Base-by-base conservation (phyloP, 1,139 yeast genomes). In the Hyphopichia khmerensis region DNA sequence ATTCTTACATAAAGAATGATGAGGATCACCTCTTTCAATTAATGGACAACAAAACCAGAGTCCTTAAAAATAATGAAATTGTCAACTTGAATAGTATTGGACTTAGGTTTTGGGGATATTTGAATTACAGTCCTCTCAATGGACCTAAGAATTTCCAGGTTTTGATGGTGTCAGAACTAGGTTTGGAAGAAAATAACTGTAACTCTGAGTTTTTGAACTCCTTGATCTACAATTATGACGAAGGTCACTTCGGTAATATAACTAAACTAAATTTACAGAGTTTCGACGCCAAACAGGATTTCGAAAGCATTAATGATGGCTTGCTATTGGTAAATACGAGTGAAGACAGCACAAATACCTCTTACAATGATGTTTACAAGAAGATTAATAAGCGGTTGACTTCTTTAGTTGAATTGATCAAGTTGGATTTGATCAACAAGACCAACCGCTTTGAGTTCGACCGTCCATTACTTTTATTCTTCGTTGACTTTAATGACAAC, bases 61-160 rank as follows among this genome's bases (percentile, higher is more conserved):
- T 69, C 1, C 36, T 57, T 33, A 73, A 72, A 43, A 55, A 62
- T 36, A 55, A 63, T 14, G 53, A 48, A 15, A 57, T 65, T 16
- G 51, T 73, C 16, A 72, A 72, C 46, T 56, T 73, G 43, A 68
- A 70, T 46, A 59, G 63, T 4, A 48, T 64, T 2, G 71, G 72
- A 4, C 49, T 79, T 6, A 59, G 67, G 15, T 73, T 78, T 47
- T 82, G 88, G 88, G 75, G 72, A 41, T 61, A 73, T 46, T 58
- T 85, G 49, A 77, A 78, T 45, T 71, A 84, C 40, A 70, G 75
- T 41, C 88, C 91, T 0, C 53, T 75, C 7, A 59, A 61, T 27
- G 73, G 73, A 0, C 60, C 62, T 3, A 83, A 84, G 48, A 67
- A 76, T 48, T 77, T 83, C 46, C 79, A 77, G 43, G 62, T 81